Evolutionary conservation across 1,284 basidiomycete genomes (phyloP), one percentile per base, ranked within the genome.

Genomic region (Leccinum fallax): DNA sequence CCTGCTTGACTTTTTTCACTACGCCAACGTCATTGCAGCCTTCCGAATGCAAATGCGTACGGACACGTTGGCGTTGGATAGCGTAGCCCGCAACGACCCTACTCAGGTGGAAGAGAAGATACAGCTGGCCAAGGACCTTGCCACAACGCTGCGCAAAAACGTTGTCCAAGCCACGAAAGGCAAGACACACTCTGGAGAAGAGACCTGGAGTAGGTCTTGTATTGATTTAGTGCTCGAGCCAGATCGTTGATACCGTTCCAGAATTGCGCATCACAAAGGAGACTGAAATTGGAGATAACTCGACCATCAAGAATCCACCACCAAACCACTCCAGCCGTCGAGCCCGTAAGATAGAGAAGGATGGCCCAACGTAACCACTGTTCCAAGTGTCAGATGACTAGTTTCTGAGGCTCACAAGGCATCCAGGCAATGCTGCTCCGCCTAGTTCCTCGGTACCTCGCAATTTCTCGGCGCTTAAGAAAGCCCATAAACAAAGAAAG

Each of bases 221-320:
- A 24, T 60, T 19, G 9, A 53, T 46, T 36, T 53, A 49, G 51
- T 30, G 43, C 40, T 48, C 21, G 48, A 56, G 19, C 34, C 1
- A 36, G 16, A 16, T 32, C 32, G 26, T 53, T 65, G 48, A 69
- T 16, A 19, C 24, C 15, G 21, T 24, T 51, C 48, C 63, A 92
- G 91, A 80, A 62, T 68, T 93, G 49, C 81, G 81, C 53, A 78
- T 93, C 52, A 90, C 85, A 3, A 76, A 85, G 49, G 79, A 92
- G 58, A 92, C 88, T 0, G 91, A 93, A 68, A 77, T 93, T 4
- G 91, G 91, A 7, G 83, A 85, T 53, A 93, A 93, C 66, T 84
- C 88, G 2, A 79, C 83, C 3, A 83, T 93, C 66, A 92, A 89
- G 74, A 79, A 74, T 55, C 80, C 83, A 28, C 77, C 76, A 46